These are phyloP conservation scores for Salvia hispanica DNA, from an alignment of 257 asterid genomes.

Conservation along the genomic window DNA sequence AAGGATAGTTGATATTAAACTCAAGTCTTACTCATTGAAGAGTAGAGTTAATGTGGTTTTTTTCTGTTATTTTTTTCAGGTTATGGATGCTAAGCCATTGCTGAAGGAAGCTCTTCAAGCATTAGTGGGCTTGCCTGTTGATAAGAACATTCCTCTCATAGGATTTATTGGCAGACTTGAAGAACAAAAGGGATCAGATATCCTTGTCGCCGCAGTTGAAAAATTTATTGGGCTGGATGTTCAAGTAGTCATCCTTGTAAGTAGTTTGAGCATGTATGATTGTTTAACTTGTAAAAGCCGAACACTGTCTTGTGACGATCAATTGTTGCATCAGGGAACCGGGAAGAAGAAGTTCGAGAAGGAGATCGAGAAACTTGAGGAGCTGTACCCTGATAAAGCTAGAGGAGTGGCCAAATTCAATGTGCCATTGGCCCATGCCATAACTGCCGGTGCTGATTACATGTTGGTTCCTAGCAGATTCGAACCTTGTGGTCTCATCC, in stretches of 20 bases:
- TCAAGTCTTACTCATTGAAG: too few relatives aligned
- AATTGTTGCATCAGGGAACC: conserved; percentile 61
- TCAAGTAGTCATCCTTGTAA: conserved; percentile 86
- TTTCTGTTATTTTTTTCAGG: conserved; percentile 40
- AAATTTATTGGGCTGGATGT: conserved; percentile 66
- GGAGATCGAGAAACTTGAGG: conserved; percentile 89
- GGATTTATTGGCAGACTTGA: conserved; percentile 98
- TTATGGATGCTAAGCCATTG: conserved; percentile 74
- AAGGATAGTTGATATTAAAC: neutral
- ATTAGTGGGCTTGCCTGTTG: conserved; percentile 83
- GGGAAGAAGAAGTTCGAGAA: conserved; percentile 83
- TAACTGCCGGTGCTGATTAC: conserved; percentile 86
- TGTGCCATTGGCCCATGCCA: conserved; percentile 84
- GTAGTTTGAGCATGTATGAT: conserved; percentile 17
- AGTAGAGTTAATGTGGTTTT: too few relatives aligned
- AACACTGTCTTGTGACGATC: neutral
- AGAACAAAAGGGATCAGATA: conserved; percentile 97
- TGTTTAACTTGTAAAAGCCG: neutral
- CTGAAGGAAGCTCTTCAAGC: conserved; percentile 97
- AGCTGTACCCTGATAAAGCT: conserved; percentile 75
- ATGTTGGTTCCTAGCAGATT: conserved; percentile 91
- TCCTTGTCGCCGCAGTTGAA: conserved; percentile 80
- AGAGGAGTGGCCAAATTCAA: conserved; percentile 89
- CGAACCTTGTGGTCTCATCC: conserved; percentile 99
- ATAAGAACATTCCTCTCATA: conserved; percentile 70